A percentile compares a stretch with the other conserved stretches of the same genome.
phyloP scores from a whole-genome alignment of 2,329 filamentous ascomycete genomes.

The Aspergillus sp. region DNA sequence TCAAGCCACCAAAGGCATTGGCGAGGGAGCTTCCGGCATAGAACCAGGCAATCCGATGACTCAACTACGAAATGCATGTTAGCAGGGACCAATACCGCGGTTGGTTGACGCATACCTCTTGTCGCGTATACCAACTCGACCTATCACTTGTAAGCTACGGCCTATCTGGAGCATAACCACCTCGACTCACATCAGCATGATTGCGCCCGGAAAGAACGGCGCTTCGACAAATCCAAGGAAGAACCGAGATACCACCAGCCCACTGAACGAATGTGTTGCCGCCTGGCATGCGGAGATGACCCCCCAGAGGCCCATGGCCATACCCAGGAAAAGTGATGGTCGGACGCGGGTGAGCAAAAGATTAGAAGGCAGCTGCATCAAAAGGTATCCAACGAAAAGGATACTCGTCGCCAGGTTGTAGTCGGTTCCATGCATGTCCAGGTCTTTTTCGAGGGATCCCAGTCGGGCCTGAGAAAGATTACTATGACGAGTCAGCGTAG shows the following conservation, averaged over 20 bases:
- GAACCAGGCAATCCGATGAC: conserved; percentile 47
- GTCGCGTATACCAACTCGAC: conserved; percentile 66
- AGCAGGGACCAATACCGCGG: conserved; percentile 37
- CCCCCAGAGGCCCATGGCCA: conserved; percentile 36
- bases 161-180: no score
- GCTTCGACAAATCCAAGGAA: conserved; percentile 39
- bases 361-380: conserved; percentile 63
- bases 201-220: conserved; percentile 60
- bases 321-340: conserved; percentile 54
- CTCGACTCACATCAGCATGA: conserved; percentile 52
- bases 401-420: conserved; percentile 57
- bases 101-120: conserved; percentile 41
- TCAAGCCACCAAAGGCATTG: conserved; percentile 52
- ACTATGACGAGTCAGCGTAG: conserved; percentile 9
- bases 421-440: conserved; percentile 55
- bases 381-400: conserved; percentile 57
- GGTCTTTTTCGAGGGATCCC: conserved; percentile 52
- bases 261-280: conserved; percentile 39
- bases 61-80: conserved; percentile 29
- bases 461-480: conserved; percentile 57
- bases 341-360: conserved; percentile 54
- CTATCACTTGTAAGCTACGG: conserved; percentile 9
- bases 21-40: conserved; percentile 49
- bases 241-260: conserved; percentile 41
- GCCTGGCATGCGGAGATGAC: conserved; percentile 32